Conservation (phyloP, 805 yeast genomes). For the Maudiozyma saulgeensis region DNA sequence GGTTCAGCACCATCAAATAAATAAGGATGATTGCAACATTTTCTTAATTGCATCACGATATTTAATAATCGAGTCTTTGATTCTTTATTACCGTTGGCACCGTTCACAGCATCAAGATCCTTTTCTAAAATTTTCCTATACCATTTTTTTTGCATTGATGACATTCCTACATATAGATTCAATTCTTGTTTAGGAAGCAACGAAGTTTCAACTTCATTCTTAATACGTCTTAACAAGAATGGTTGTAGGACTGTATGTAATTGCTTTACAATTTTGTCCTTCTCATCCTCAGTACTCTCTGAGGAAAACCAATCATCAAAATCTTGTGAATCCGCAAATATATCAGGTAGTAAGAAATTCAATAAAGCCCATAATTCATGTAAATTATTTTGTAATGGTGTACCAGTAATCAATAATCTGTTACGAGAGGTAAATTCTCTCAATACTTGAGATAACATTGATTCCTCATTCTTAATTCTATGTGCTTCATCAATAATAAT, state of each 20-base stretch:
- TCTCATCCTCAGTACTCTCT: constrained; percentile 32
- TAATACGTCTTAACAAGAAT: constrained; percentile 64
- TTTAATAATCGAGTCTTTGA: constrained; percentile 66
- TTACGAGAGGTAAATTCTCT: constrained; percentile 63
- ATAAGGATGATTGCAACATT: constrained; percentile 81
- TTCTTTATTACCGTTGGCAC: constrained; percentile 67
- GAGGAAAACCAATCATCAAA: constrained; percentile 68
- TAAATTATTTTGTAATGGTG: constrained; percentile 70
- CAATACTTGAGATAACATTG: constrained; percentile 61
- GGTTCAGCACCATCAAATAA: constrained; percentile 83
- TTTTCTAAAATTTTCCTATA: constrained; percentile 67
- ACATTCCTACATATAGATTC: constrained; percentile 65
- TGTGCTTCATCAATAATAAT: constrained; percentile 75
- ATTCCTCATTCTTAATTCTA: constrained; percentile 69
- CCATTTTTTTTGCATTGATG: constrained; percentile 73
- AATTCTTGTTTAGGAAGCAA: constrained; percentile 66
- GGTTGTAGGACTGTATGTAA: constrained; percentile 70
- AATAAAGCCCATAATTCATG: constrained; percentile 77
- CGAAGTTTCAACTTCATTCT: constrained; percentile 73
- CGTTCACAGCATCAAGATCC: constrained; percentile 78
- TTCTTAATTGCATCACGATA: constrained; percentile 77
- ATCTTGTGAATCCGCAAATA: constrained; percentile 60
- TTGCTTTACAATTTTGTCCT: constrained; percentile 52
- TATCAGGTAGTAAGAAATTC: constrained; percentile 69
- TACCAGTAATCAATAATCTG: constrained; percentile 68